Percentiles rank a stretch among this genome's conserved stretches.
These are phyloP conservation scores for Daedalea quercina DNA, from an alignment of 768 basidiomycete genomes.

Conservation along the genomic window DNA sequence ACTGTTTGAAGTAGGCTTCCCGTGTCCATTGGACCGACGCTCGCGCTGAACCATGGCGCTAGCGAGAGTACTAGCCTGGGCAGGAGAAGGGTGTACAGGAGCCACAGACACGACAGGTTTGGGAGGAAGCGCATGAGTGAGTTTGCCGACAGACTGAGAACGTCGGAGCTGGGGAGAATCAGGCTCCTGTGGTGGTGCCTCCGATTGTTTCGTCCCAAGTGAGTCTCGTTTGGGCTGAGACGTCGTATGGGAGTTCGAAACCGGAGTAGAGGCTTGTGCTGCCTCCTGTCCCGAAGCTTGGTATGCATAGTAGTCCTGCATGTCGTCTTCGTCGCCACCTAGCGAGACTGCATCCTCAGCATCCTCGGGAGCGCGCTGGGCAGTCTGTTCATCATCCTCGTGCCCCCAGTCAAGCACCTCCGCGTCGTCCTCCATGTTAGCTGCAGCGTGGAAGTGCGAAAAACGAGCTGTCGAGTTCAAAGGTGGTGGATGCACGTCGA, in stretches of 20 bases:
- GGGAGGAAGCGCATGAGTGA: constrained; percentile 64
- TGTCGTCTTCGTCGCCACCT: constrained; percentile 56
- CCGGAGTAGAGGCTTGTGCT: constrained; percentile 3
- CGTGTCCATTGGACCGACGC: constrained; percentile 30
- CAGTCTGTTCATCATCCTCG: constrained; percentile 35
- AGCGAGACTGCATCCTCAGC: constrained; percentile 64
- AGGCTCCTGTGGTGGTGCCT: constrained; percentile 12
- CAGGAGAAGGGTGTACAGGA: constrained; percentile 41
- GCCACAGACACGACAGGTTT: constrained; percentile 51
- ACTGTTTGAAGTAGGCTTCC: constrained; percentile 7
- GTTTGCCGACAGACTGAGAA: constrained; percentile 28
- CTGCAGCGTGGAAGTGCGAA: constrained; percentile 4
- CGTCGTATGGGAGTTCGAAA: background rate
- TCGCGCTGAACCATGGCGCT: constrained; percentile 55
- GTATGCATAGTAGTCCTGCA: constrained; percentile 42
- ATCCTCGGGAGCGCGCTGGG: constrained; percentile 26
- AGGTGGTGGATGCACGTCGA: background rate
- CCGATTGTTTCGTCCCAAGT: constrained; percentile 11
- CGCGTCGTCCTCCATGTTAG: constrained; percentile 55
- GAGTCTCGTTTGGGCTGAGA: constrained; percentile 12
- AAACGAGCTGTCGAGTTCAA: constrained; percentile 3
- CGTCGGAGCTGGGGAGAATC: constrained; percentile 21
- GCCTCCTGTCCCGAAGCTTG: constrained; percentile 27
- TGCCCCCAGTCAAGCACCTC: constrained; percentile 70
- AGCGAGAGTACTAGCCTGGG: constrained; percentile 53